Evolutionary conservation across 2,329 filamentous ascomycete genomes (phyloP), one percentile per base, ranked within the genome.

Genomic region (Aspergillus jensenii): DNA sequence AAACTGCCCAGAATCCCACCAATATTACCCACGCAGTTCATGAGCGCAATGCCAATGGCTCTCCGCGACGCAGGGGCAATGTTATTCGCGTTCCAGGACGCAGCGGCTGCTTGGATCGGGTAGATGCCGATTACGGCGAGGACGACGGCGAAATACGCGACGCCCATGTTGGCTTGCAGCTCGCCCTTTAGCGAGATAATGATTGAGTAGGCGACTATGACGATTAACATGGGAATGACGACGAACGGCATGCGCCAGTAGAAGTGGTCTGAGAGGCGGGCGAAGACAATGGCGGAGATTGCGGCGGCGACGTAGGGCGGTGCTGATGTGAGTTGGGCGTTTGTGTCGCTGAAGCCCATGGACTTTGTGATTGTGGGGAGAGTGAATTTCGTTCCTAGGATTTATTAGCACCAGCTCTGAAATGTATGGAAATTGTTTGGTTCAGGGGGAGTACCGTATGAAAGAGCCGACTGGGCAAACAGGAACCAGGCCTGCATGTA

Each of bases 341-440:
- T 71, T 1, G 72, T 71, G 0, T 65, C 61, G 14, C 48, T 66
- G 60, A 74, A 76, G 7, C 74, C 74, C 59, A 76, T 65, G 23
- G 69, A 66, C 48, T 71, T 70, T 40, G 75, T 76, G 25, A 76
- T 76, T 6, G 71, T 71, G 1, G 74, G 74, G 2, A 74, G 62
- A 33, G 72, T 73, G 41, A 74, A 69, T 15, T 73, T 74, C 4
- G 71, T 73, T 14, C 71, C 72, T 64, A 69, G 71, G 6, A 19
- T 5, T n/a, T 8, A n/a, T 51, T 53, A 37, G 35, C 11, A n/a
- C 17, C 3, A 25, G 33, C 6, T 12, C 4, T 51, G n/a, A 9
- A 8, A 9, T 4, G 3, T 9, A 12, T 43, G 9, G 7, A 2
- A 27, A 2, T 3, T 12, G 3, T 21, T 21, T 4, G 3, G 21